phyloP scores from a whole-genome alignment of 2,329 filamentous ascomycete species.

The Cercospora zeae-maydis region DNA sequence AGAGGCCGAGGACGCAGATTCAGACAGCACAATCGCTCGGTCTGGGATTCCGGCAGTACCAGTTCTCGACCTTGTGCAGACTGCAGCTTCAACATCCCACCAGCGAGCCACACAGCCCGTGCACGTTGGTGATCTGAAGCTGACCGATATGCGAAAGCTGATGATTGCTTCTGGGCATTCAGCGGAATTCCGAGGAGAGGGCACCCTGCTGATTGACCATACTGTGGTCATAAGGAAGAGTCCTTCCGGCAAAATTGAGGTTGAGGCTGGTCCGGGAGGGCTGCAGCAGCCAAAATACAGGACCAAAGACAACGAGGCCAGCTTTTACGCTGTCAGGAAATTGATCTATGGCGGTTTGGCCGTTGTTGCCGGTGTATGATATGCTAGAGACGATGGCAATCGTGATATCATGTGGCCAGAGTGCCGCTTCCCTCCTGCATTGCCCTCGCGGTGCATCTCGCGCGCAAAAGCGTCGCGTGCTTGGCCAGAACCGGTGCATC shows the following conservation, averaged over 20 bases:
- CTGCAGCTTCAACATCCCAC: slow-evolving; percentile 59
- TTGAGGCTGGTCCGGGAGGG: slow-evolving; percentile 67
- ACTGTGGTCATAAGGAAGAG: slow-evolving; percentile 86
- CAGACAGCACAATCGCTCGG: not conserved
- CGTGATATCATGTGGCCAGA: not conserved
- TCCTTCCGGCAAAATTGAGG: slow-evolving; percentile 69
- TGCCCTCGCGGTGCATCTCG: not conserved
- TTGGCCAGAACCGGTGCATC: not conserved
- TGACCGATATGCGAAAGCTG: slow-evolving; percentile 80
- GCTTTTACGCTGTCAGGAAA: slow-evolving; percentile 81
- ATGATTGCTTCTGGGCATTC: slow-evolving; percentile 79
- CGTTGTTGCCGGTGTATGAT: slow-evolving; percentile 66
- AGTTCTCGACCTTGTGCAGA: slow-evolving; percentile 59
- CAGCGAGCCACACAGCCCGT: slow-evolving; percentile 69
- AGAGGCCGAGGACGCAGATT: slow-evolving; percentile 25
- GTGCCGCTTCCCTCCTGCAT: not conserved
- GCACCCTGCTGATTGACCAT: slow-evolving; percentile 83
- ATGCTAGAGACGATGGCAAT: not conserved
- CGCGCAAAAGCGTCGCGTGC: not conserved
- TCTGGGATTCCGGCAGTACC: slow-evolving; percentile 39
- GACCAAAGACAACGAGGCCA: slow-evolving; percentile 52
- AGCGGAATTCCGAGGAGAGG: slow-evolving; percentile 90
- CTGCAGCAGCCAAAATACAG: slow-evolving; percentile 38
- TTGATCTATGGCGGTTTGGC: slow-evolving; percentile 93
- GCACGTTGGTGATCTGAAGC: slow-evolving; percentile 86